A percentile compares a stretch with the other conserved stretches of the same genome.
phyloP scores from a whole-genome alignment of 2,329 filamentous ascomycete genomes.

The Macrophomina phaseolina region DNA sequence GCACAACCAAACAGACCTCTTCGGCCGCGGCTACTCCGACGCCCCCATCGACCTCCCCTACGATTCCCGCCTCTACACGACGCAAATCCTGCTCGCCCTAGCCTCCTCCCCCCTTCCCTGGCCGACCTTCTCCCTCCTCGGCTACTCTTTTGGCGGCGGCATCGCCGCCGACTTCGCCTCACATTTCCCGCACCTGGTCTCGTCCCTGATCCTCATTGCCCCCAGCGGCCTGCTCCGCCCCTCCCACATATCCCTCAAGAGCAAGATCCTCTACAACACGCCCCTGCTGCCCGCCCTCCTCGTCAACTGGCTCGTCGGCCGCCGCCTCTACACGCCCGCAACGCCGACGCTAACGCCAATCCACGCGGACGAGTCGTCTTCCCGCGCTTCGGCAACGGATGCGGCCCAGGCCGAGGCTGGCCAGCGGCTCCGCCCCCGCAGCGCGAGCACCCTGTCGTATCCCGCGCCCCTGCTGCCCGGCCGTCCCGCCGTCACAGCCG shows the following conservation, averaged over 20 bases:
- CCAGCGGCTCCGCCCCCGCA: neutral
- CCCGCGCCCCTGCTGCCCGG: slow-evolving; percentile 53
- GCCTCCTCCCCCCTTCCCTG: slow-evolving; percentile 72
- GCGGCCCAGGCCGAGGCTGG: slow-evolving; percentile 18
- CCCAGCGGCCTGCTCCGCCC: slow-evolving; percentile 77
- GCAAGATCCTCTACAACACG: slow-evolving; percentile 67
- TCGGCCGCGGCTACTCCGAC: slow-evolving; percentile 79
- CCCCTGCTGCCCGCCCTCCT: slow-evolving; percentile 63
- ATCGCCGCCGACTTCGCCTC: slow-evolving; percentile 72
- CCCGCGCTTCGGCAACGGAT: neutral
- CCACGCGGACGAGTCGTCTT: neutral
- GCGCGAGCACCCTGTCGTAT: neutral
- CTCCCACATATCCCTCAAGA: slow-evolving; percentile 65
- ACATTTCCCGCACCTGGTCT: slow-evolving; percentile 71
- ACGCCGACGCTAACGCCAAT: neutral
- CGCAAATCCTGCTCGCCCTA: slow-evolving; percentile 73
- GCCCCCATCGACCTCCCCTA: slow-evolving; percentile 70
- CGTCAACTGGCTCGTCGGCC: slow-evolving; percentile 57
- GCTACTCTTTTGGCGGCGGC: slow-evolving; percentile 81
- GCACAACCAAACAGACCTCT: slow-evolving; percentile 61
- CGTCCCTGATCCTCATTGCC: slow-evolving; percentile 75
- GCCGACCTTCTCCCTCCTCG: slow-evolving; percentile 74
- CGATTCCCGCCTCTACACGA: slow-evolving; percentile 73
- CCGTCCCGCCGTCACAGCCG: slow-evolving; percentile 62
- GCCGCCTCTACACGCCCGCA: slow-evolving; percentile 26